Percentiles rank a stretch among this genome's conserved stretches.
These are phyloP conservation scores for Colletotrichum limetticola DNA, from an alignment of 2,329 filamentous ascomycete species.

Conservation along the genomic window DNA sequence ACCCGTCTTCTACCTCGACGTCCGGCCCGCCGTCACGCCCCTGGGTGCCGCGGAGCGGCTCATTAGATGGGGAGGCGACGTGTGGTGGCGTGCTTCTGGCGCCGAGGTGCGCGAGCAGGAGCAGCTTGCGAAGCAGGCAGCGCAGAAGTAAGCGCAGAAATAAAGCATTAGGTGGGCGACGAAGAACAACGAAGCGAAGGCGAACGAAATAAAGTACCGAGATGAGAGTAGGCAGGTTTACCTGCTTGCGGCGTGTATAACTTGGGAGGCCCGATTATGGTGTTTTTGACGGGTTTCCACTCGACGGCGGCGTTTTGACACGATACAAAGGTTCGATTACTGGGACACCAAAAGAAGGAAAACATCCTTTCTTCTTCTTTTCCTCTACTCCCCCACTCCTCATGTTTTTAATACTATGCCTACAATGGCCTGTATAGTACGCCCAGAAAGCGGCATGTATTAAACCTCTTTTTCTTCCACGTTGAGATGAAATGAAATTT, in stretches of 20 bases:
- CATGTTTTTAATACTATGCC: slow-evolving; percentile 10
- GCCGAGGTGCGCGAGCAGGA: slow-evolving; percentile 67
- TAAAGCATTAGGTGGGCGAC: not conserved
- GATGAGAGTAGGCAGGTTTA: not conserved
- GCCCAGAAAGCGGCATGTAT: slow-evolving; percentile 12
- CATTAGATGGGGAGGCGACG: slow-evolving; percentile 89
- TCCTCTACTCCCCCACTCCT: slow-evolving; percentile 4
- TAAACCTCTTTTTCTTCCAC: slow-evolving; percentile 1
- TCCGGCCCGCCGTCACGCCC: slow-evolving; percentile 88
- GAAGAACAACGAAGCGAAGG: not conserved
- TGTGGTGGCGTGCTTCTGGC: slow-evolving; percentile 92
- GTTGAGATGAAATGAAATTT: slow-evolving; percentile 26
- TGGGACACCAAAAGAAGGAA: not conserved
- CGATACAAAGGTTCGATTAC: slow-evolving; percentile 2
- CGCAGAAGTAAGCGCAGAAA: not conserved
- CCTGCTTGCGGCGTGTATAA: slow-evolving; percentile 5
- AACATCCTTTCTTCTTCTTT: slow-evolving; percentile 14
- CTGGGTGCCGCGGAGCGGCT: slow-evolving; percentile 83
- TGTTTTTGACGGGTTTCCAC: not conserved
- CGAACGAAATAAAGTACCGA: not conserved
- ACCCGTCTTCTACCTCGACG: slow-evolving; percentile 95
- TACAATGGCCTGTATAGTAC: slow-evolving; percentile 20
- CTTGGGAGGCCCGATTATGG: not conserved
- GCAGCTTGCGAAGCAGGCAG: slow-evolving; percentile 14
- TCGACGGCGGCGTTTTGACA: slow-evolving; percentile 27